A percentile compares a stretch with the other conserved stretches of the same genome.
Conservation (phyloP, 1,284 basidiomycete species). For the Erythrobasidium hasegawianum region DNA sequence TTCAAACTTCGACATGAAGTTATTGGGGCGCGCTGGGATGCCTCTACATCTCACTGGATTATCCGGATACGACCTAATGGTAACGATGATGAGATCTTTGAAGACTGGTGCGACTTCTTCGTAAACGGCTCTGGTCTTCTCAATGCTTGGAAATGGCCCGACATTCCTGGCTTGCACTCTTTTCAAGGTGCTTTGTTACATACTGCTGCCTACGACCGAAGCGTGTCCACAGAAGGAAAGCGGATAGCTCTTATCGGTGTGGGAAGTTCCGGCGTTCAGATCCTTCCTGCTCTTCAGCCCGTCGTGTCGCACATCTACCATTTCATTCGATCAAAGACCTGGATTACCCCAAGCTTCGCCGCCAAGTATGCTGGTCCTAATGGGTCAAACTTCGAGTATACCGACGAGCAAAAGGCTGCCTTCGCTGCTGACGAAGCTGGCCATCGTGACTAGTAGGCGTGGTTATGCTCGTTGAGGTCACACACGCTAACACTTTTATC, state of each 20-base stretch:
- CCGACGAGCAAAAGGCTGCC: conserved; percentile 42
- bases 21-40: conserved; percentile 40
- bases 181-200: conserved; percentile 45
- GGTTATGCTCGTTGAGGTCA: not conserved
- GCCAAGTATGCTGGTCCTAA: conserved; percentile 39
- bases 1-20: conserved; percentile 44
- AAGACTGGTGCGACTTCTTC: conserved; percentile 45
- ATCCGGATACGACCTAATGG: conserved; percentile 36
- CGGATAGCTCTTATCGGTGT: conserved; percentile 32
- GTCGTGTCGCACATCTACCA: conserved; percentile 42
- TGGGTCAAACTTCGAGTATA: conserved; percentile 42
- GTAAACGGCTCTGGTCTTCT: conserved; percentile 44
- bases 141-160: conserved; percentile 45
- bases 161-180: conserved; percentile 42
- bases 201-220: conserved; percentile 38
- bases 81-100: conserved; percentile 37
- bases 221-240: conserved; percentile 28
- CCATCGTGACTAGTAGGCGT: conserved; percentile 24
- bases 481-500: no score
- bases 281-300: conserved; percentile 40
- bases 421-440: conserved; percentile 12
- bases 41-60: conserved; percentile 41
- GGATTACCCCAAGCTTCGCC: conserved; percentile 45
- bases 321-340: conserved; percentile 43
- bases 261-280: conserved; percentile 42